Evolutionary conservation across 2,329 filamentous ascomycete species (phyloP).

Genomic region (Aschersonia sp.): DNA sequence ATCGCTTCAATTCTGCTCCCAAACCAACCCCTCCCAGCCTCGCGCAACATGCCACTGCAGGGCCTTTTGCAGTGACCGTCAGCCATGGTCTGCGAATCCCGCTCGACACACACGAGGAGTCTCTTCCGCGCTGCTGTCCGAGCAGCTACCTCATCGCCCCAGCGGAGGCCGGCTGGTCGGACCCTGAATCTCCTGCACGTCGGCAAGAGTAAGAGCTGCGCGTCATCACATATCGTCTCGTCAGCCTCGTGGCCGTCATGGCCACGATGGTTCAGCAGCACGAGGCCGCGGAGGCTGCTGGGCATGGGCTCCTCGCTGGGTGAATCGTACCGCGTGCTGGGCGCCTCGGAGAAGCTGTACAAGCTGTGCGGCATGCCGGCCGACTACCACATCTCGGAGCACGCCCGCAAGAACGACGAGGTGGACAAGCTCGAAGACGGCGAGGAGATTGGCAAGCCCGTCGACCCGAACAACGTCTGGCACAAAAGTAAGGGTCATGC

Average conservation of each 20-base stretch:
- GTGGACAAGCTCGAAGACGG: conserved; percentile 61
- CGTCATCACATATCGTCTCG: not conserved
- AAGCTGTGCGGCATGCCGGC: conserved; percentile 59
- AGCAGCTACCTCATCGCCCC: no score
- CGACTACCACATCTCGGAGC: conserved; percentile 60
- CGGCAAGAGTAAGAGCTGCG: not conserved
- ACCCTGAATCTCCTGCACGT: not conserved
- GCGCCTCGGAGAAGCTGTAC: conserved; percentile 64
- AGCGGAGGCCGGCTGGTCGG: no score
- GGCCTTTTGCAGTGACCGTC: no score
- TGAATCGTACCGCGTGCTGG: conserved; percentile 59
- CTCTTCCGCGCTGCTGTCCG: no score
- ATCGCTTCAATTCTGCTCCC: no score
- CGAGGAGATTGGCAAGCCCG: conserved; percentile 56
- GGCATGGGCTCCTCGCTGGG: conserved; percentile 18
- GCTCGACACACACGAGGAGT: no score
- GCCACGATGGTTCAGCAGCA: conserved; percentile 21
- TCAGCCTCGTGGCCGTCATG: conserved; percentile 1
- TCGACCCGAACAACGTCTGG: conserved; percentile 37
- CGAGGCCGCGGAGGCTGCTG: conserved; percentile 17
- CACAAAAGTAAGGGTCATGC: conserved; percentile 46
- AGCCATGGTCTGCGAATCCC: no score
- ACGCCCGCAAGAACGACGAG: conserved; percentile 47
- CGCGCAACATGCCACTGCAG: no score
- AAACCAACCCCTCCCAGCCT: no score